Conservation (phyloP, 805 yeast genomes). For the Candida ponderosae region DNA sequence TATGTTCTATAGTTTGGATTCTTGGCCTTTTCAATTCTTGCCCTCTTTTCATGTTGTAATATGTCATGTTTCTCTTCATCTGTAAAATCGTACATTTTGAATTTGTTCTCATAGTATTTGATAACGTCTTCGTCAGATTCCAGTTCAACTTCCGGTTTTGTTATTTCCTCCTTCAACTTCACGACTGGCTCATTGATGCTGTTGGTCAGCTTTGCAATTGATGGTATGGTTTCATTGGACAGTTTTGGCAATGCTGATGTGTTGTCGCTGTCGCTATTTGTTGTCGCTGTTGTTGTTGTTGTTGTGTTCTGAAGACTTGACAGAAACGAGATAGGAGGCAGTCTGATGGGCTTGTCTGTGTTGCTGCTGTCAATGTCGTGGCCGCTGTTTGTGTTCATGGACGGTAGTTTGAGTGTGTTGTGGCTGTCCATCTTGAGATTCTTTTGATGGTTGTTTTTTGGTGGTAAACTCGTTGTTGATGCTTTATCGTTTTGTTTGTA, state of each 20-base stretch:
- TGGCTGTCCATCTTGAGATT: neutral
- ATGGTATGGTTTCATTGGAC: neutral
- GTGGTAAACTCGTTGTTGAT: neutral
- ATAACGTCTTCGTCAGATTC: constrained; percentile 21
- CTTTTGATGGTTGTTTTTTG: neutral
- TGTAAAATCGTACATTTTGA: constrained; percentile 18
- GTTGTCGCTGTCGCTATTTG: neutral
- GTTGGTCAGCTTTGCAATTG: neutral
- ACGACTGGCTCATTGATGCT: constrained; percentile 1
- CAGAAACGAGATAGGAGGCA: constrained; percentile 33
- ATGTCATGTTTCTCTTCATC: constrained; percentile 22
- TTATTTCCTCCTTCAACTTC: constrained; percentile 14
- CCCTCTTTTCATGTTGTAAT: constrained; percentile 20
- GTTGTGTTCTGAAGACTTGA: constrained; percentile 8
- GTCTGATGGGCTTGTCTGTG: constrained; percentile 16
- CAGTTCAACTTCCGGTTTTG: constrained; percentile 16
- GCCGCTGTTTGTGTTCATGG: neutral
- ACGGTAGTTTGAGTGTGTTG: neutral
- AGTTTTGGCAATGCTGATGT: neutral
- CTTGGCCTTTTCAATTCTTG: constrained; percentile 17
- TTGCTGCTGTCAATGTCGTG: neutral
- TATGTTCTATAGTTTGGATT: constrained; percentile 20
- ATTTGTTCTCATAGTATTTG: constrained; percentile 18
- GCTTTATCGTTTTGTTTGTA: constrained; percentile 1
- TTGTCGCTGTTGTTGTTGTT: neutral